A percentile compares a stretch with the other conserved stretches of the same genome.
Evolutionary conservation across 805 yeast genomes (phyloP).

Genomic region (Saccharomycodes ludwigii): DNA sequence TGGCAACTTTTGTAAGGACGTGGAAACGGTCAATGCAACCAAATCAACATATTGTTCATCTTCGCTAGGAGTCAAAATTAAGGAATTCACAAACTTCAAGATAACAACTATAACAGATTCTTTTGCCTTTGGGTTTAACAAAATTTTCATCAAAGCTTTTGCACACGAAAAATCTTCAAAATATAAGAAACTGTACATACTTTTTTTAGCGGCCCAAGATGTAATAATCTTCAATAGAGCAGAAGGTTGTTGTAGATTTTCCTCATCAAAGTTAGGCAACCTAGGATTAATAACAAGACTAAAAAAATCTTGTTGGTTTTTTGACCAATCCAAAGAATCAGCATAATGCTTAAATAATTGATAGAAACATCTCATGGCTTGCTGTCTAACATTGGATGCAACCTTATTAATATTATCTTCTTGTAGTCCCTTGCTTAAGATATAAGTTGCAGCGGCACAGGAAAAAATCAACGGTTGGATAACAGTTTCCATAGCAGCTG

Average conservation of each 20-base stretch:
- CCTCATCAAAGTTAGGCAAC: slow-evolving; percentile 52
- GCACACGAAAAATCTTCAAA: slow-evolving; percentile 45
- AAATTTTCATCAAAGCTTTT: slow-evolving; percentile 39
- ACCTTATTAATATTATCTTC: slow-evolving; percentile 27
- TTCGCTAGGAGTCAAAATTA: slow-evolving; percentile 31
- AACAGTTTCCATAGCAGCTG: slow-evolving; percentile 34
- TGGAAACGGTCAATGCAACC: slow-evolving; percentile 45
- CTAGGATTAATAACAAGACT: slow-evolving; percentile 48
- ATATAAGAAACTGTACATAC: slow-evolving; percentile 38
- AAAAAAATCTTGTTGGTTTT: slow-evolving; percentile 38
- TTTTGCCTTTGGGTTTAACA: slow-evolving; percentile 47
- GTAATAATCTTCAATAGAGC: slow-evolving; percentile 56
- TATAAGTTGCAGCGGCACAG: slow-evolving; percentile 39
- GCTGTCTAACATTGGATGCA: slow-evolving; percentile 50
- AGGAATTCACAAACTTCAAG: slow-evolving; percentile 38
- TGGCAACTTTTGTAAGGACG: slow-evolving; percentile 41
- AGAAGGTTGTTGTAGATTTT: slow-evolving; percentile 76
- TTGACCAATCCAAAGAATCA: slow-evolving; percentile 42
- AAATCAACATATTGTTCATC: slow-evolving; percentile 35
- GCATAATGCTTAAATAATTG: slow-evolving; percentile 44
- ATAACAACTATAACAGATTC: slow-evolving; percentile 48
- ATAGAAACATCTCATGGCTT: slow-evolving; percentile 53
- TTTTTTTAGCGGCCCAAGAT: slow-evolving; percentile 38
- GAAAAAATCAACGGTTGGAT: slow-evolving; percentile 47
- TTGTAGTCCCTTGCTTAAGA: slow-evolving; percentile 15